A percentile compares a stretch with the other conserved stretches of the same genome.
Conservation (phyloP, 768 basidiomycete species). For the Pleurotus cornucopiae region DNA sequence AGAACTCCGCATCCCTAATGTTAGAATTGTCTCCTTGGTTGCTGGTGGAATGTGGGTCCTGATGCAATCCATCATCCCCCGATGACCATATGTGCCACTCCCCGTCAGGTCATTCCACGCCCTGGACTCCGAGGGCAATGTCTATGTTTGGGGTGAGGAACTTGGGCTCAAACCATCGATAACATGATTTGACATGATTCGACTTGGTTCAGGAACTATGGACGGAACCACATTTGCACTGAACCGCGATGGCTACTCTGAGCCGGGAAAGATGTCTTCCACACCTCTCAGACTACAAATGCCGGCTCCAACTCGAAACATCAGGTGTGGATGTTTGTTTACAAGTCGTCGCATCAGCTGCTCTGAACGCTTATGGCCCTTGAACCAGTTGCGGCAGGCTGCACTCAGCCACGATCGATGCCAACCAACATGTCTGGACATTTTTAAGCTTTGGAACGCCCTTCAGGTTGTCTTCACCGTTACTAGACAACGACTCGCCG, state of each 20-base stretch:
- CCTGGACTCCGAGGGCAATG: constrained; percentile 65
- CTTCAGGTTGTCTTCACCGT: constrained; percentile 50
- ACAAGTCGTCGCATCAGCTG: background rate
- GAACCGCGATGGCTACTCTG: constrained; percentile 52
- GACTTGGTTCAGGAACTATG: constrained; percentile 47
- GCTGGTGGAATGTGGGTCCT: constrained; percentile 76
- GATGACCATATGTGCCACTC: background rate
- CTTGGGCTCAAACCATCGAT: constrained; percentile 5
- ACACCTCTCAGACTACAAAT: constrained; percentile 57
- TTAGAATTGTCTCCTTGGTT: constrained; percentile 64
- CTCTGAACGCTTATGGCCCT: constrained; percentile 4
- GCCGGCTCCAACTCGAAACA: constrained; percentile 52
- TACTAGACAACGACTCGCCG: constrained; percentile 40
- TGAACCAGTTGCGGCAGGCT: constrained; percentile 67
- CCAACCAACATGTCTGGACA: constrained; percentile 60
- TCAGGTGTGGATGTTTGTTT: constrained; percentile 46
- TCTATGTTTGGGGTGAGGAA: constrained; percentile 77
- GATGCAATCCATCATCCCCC: too few species aligned
- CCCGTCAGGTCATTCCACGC: constrained; percentile 80
- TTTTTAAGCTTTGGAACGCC: constrained; percentile 79
- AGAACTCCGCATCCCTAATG: constrained; percentile 54
- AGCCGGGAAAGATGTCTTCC: constrained; percentile 42
- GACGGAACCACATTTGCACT: constrained; percentile 40
- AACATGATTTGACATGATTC: constrained; percentile 6
- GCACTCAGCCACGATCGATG: constrained; percentile 66